Conservation (phyloP, 2,329 filamentous ascomycete genomes). For the Neofusicoccum kwambonambiense region DNA sequence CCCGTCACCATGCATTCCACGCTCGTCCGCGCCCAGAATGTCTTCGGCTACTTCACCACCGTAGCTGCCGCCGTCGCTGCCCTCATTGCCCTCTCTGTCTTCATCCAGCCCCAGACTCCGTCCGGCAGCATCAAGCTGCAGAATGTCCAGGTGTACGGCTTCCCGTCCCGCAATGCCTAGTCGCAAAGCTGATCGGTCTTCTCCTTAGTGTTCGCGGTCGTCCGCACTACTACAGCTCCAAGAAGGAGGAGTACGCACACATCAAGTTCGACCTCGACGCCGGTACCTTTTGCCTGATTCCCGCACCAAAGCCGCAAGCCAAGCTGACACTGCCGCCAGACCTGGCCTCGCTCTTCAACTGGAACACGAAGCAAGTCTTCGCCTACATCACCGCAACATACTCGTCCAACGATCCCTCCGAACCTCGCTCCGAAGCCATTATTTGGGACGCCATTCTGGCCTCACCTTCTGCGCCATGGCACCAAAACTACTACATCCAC, state of each 20-base stretch:
- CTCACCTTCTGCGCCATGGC: conserved; percentile 59
- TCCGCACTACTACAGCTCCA: conserved; percentile 91
- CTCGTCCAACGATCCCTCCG: conserved; percentile 44
- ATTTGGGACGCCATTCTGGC: conserved; percentile 98
- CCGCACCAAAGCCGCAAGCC: background rate
- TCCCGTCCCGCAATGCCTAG: background rate
- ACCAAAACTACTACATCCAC: conserved; percentile 53
- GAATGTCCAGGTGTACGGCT: conserved; percentile 77
- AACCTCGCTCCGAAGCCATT: conserved; percentile 63
- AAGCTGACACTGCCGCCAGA: conserved; percentile 47
- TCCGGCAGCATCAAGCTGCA: conserved; percentile 63
- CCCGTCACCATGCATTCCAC: conserved; percentile 74
- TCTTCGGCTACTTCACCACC: conserved; percentile 97
- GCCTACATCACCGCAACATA: conserved; percentile 87
- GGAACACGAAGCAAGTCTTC: conserved; percentile 99
- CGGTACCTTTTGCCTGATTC: conserved; percentile 38
- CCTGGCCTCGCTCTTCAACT: conserved; percentile 89
- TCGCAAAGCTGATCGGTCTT: background rate
- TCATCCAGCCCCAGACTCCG: conserved; percentile 68
- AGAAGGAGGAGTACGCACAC: conserved; percentile 93
- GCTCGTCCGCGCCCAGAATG: conserved; percentile 80
- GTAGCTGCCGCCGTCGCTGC: conserved; percentile 79
- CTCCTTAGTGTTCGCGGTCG: conserved; percentile 72
- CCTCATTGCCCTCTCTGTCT: conserved; percentile 77
- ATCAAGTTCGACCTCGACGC: conserved; percentile 91